A percentile compares a stretch with the other conserved stretches of the same genome.
Evolutionary conservation across 768 basidiomycete species (phyloP).

Genomic region (Suillus luteus): DNA sequence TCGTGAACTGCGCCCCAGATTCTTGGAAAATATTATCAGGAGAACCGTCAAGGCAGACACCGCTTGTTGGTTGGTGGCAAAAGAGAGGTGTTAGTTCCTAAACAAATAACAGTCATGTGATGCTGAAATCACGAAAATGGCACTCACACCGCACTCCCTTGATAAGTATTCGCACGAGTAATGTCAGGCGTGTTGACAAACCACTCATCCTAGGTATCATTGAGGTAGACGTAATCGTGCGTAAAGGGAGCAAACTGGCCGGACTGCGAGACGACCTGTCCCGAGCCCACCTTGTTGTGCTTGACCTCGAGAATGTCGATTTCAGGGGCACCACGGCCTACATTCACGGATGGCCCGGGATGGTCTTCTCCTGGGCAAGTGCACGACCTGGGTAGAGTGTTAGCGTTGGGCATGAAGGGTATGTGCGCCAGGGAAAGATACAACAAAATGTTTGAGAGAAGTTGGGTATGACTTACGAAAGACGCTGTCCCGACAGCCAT

Average conservation of each 20-base stretch:
- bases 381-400: constrained; percentile 53
- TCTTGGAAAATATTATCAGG: constrained; percentile 54
- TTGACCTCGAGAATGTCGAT: constrained; percentile 84
- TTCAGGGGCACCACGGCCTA: constrained; percentile 77
- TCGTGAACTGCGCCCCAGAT: constrained; percentile 51
- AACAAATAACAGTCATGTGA: background rate
- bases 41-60: constrained; percentile 45
- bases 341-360: constrained; percentile 58
- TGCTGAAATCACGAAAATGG: background rate
- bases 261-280: constrained; percentile 68
- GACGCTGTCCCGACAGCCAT: constrained; percentile 76
- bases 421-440: constrained; percentile 7
- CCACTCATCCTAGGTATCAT: constrained; percentile 36
- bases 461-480: constrained; percentile 51
- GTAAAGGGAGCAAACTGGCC: constrained; percentile 70
- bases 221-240: constrained; percentile 43
- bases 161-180: constrained; percentile 39
- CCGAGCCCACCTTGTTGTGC: constrained; percentile 51
- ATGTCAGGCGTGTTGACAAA: constrained; percentile 37
- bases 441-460: background rate
- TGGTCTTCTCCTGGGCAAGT: constrained; percentile 78
- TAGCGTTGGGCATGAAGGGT: background rate
- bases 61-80: constrained; percentile 44
- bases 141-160: constrained; percentile 52
- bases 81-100: background rate